These are phyloP conservation scores for cucumber (Cucumis sativus) DNA, from an alignment of 306 rosid genomes.

Conservation along the genomic window Cucumber_9930_V3 NC_026655.2:7177001-7177500, in stretches of 20 bases:
- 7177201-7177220: too few relatives aligned
- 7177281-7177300: not conserved
- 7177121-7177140: slow-evolving; percentile 11
- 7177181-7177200: not conserved
- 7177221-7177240: too few relatives aligned
- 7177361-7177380: not conserved
- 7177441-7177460: too few relatives aligned
- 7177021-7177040: slow-evolving; percentile 28
- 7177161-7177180: not conserved
- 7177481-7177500: too few relatives aligned
- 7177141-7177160: slow-evolving; percentile 7
- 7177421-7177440: too few relatives aligned
- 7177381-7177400: too few relatives aligned
- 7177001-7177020: slow-evolving; percentile 36
- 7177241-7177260: not conserved
- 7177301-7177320: not conserved
- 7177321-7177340: not conserved
- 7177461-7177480: too few relatives aligned
- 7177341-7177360: not conserved
- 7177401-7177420: too few relatives aligned
- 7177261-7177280: not conserved
- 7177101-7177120: slow-evolving; percentile 12
- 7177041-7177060: slow-evolving; percentile 15
- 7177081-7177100: slow-evolving; percentile 10
- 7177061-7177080: slow-evolving; percentile 21